A percentile compares a stretch with the other conserved stretches of the same genome.
Conservation (phyloP, 2,329 filamentous ascomycete species). For the Epichloe sibirici region DNA sequence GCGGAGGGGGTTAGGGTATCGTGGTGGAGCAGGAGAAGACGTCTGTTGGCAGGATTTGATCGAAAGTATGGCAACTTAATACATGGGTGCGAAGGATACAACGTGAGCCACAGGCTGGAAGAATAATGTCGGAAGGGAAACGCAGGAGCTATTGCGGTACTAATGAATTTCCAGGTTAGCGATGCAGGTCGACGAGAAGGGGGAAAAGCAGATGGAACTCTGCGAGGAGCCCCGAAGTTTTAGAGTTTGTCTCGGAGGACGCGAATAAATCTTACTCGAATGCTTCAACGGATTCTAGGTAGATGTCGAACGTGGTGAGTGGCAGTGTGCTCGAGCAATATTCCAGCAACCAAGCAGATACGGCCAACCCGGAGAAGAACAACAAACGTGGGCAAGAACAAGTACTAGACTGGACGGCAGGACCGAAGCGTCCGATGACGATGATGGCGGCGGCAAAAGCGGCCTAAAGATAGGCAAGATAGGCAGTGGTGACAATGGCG, state of each 20-base stretch:
- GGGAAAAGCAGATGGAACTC: neutral
- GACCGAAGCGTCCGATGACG: constrained; percentile 2
- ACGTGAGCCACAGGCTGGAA: neutral
- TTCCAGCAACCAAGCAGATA: constrained; percentile 25
- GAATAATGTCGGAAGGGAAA: neutral
- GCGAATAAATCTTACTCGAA: neutral
- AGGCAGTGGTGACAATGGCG: neutral
- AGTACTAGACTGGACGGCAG: neutral
- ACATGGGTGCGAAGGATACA: neutral
- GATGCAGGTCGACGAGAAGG: neutral
- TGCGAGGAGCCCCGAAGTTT: neutral
- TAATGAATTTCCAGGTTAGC: neutral
- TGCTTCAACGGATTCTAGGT: neutral
- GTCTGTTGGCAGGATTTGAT: neutral
- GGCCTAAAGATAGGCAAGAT: neutral
- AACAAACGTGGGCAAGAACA: constrained; percentile 2
- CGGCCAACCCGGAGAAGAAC: neutral
- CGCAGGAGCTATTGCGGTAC: neutral
- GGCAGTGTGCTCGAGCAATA: constrained; percentile 22
- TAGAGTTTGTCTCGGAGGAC: neutral
- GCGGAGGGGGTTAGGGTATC: neutral
- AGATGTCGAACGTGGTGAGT: neutral
- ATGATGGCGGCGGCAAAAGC: neutral
- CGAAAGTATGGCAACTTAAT: neutral
- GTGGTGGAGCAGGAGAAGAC: neutral